phyloP scores from a whole-genome alignment of 148 eudicot genomes.

The Rhododendron mucronatum region DNA sequence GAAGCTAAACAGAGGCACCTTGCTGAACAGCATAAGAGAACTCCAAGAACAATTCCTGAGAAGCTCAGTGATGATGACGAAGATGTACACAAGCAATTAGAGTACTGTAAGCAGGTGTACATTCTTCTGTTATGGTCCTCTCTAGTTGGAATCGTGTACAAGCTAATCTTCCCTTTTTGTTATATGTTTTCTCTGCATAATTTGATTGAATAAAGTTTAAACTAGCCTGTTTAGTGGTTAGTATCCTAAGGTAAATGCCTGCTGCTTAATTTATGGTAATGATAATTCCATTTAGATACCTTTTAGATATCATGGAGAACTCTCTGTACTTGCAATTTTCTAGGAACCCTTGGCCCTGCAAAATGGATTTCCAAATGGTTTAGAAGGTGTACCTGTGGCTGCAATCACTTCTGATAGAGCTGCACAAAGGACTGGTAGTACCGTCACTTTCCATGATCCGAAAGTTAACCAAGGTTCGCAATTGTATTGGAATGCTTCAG shows the following conservation, averaged over 20 bases:
- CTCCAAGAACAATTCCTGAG: constrained; percentile 23
- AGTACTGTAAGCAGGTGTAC: constrained; percentile 37
- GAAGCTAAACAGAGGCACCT: constrained; percentile 94
- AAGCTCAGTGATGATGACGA: constrained; percentile 18
- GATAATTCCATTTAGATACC: not conserved
- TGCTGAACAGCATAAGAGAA: constrained; percentile 58
- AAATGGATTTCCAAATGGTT: constrained; percentile 26
- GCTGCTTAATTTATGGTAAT: not conserved
- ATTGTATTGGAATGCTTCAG: not conserved
- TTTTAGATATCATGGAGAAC: not conserved
- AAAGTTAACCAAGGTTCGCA: constrained; percentile 24
- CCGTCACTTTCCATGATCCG: constrained; percentile 8
- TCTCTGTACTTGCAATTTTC: constrained; percentile 7
- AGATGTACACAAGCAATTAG: constrained; percentile 19
- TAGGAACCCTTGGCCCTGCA: constrained; percentile 38
- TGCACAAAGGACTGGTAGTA: constrained; percentile 15
- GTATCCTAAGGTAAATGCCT: not conserved
- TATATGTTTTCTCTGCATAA: not conserved
- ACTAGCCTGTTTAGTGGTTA: not conserved
- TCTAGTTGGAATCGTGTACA: not conserved
- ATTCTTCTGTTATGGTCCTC: not conserved
- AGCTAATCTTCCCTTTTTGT: not conserved
- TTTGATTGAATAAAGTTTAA: constrained; percentile 6
- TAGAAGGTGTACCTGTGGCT: constrained; percentile 22
- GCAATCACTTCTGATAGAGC: constrained; percentile 22